A percentile compares a stretch with the other conserved stretches of the same genome.
phyloP scores from a whole-genome alignment of 805 yeast genomes.

The Lachancea meyersii region DNA sequence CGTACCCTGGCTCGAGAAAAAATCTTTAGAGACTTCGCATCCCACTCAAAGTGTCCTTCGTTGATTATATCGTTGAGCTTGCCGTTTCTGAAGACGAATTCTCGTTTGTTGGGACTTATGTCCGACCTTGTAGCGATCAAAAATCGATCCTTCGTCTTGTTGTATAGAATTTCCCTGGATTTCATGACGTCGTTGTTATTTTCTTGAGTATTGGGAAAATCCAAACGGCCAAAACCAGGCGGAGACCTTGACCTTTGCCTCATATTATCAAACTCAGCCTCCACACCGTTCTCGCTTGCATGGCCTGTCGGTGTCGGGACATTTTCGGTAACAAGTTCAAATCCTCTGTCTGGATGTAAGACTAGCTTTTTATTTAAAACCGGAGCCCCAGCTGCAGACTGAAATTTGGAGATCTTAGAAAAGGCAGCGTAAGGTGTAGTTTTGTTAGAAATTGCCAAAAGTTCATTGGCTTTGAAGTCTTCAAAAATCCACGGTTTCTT shows the following conservation, averaged over 20 bases:
- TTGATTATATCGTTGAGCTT: slow-evolving; percentile 36
- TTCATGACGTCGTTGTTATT: slow-evolving; percentile 34
- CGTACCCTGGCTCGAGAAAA: slow-evolving; percentile 15
- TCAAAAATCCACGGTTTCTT: slow-evolving; percentile 31
- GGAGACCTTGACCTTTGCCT: slow-evolving; percentile 42
- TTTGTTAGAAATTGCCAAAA: slow-evolving; percentile 8
- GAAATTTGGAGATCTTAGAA: slow-evolving; percentile 16
- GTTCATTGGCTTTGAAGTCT: slow-evolving; percentile 28
- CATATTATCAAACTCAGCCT: slow-evolving; percentile 22
- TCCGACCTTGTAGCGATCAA: slow-evolving; percentile 37
- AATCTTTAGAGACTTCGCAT: slow-evolving; percentile 21
- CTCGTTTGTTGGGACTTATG: slow-evolving; percentile 29
- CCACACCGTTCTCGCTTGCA: slow-evolving; percentile 19
- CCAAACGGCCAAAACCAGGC: slow-evolving; percentile 54
- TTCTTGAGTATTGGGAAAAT: slow-evolving; percentile 55
- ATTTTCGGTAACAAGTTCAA: slow-evolving; percentile 2
- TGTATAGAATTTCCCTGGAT: slow-evolving; percentile 31
- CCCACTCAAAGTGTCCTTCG: slow-evolving; percentile 29
- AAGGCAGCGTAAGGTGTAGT: slow-evolving; percentile 11
- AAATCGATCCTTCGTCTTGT: slow-evolving; percentile 41
- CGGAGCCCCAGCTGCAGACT: slow-evolving; percentile 20
- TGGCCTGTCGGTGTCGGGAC: background rate
- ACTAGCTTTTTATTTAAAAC: slow-evolving; percentile 7
- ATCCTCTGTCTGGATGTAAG: slow-evolving; percentile 8
- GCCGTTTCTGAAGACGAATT: slow-evolving; percentile 42